Evolutionary conservation across 1,284 basidiomycete species (phyloP), one percentile per base, ranked within the genome.

Genomic region (Rhodofomes roseus): DNA sequence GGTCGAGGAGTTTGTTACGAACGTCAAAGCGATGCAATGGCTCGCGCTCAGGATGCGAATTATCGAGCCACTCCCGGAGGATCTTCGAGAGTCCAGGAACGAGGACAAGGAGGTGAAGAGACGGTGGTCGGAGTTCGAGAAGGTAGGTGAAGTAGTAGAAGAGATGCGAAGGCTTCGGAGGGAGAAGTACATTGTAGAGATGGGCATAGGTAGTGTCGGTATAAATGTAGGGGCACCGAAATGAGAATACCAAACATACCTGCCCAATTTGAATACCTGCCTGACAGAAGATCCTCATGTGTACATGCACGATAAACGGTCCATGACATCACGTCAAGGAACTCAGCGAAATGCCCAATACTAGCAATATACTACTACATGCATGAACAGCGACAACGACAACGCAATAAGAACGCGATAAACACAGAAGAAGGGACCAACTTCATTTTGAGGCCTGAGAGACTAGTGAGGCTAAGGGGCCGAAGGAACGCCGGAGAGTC

Each of bases 1-100:
- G 57, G 74, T 92, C 20, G 80, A 84, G 63, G 84, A 86, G 63
- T 90, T 90, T 66, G 81, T 88, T 2, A 71, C 70, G 18, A 86
- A 86, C 58, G 81, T 92, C 56, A 89, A 86, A 69, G 80, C 78
- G 25, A 90, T 90, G 89, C 87, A 90, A 66, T 92, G 89, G 90
- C 77, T 91, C 0, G 89, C 89, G 12, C 71, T 92, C 62, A 77
- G 81, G 48, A 72, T 89, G n/a, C 71, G 88, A 20, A 85, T 90
- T 63, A 66, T 83, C 22, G 85, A 87, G 62, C 72, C 75, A 8
- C 50, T 79, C 1, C 67, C 65, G 1, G 58, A 39, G 7, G 48
- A 57, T 18, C 7, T 27, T 4, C 2, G 4, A 12, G 22, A 18
- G 2, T 31, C 34, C 8, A 34, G 37, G 41, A 37, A 40, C 20